These are phyloP conservation scores for Crinitomyces ghanaensis DNA, from an alignment of 805 yeast genomes.

Conservation along the genomic window DNA sequence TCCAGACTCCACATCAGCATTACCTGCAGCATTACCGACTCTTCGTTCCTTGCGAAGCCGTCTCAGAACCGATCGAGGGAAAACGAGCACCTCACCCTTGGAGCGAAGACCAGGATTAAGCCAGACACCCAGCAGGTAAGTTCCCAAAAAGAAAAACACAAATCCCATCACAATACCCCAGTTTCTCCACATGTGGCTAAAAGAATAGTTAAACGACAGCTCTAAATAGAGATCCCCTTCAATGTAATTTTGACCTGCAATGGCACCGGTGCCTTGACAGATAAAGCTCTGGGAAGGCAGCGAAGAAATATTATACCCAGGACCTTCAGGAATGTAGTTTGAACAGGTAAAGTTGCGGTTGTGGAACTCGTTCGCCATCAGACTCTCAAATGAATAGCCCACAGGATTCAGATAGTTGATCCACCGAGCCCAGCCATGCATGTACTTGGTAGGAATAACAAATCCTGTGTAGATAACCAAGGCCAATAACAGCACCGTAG, in stretches of 20 bases:
- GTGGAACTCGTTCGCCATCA: conserved; percentile 37
- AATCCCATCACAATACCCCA: conserved; percentile 52
- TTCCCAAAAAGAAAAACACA: conserved; percentile 39
- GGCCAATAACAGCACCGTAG: conserved; percentile 31
- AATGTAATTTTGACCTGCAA: conserved; percentile 39
- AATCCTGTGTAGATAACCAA: conserved; percentile 37
- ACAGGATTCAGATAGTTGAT: conserved; percentile 36
- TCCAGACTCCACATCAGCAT: conserved; percentile 22
- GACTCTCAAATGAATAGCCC: conserved; percentile 34
- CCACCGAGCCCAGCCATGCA: conserved; percentile 44
- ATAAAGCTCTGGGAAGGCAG: conserved; percentile 27
- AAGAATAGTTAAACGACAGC: conserved; percentile 33
- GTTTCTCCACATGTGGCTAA: conserved; percentile 49
- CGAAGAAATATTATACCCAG: conserved; percentile 25
- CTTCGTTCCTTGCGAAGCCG: conserved; percentile 9
- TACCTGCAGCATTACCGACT: conserved; percentile 16
- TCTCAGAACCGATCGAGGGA: conserved; percentile 22
- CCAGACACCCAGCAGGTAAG: conserved; percentile 47
- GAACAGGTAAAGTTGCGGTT: conserved; percentile 31
- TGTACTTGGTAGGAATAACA: conserved; percentile 33
- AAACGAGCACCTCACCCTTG: conserved; percentile 54
- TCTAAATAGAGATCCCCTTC: conserved; percentile 41
- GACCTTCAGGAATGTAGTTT: conserved; percentile 35
- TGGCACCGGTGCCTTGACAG: conserved; percentile 48
- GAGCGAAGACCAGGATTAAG: conserved; percentile 23